Base-by-base conservation (phyloP, 1,284 basidiomycete species). In the Thecaphora thlaspeos region DNA sequence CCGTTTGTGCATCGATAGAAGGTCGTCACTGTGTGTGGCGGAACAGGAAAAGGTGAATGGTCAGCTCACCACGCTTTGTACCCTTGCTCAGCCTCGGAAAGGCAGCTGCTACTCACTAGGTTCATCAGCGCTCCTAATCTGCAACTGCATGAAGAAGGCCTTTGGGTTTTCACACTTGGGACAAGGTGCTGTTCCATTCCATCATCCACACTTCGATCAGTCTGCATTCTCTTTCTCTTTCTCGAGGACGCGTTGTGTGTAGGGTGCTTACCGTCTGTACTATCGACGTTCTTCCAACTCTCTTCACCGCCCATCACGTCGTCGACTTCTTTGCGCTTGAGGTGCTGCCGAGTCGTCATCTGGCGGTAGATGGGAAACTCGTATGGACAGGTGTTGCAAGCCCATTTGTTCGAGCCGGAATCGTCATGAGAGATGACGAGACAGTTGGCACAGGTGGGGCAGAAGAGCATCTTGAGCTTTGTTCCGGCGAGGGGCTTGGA, bases 141-240 rank as follows among this genome's bases (percentile, higher is more conserved):
- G 94, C 18, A 97, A 81, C 80, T 96, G 92, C 79, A 93, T 91
- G 80, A 90, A 98, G 80, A 94, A 97, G 8, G 94, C 91, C 51
- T 87, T 82, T 37, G 85, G 84, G 72, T 89, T 83, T 73, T 95
- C 92, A 79, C 94, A 98, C 75, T 92, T 93, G 15, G 88, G 87
- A 78, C 93, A 98, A 18, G 64, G 59, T 2, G 62, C 71, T 73
- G 46, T 14, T 15, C 10, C 32, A 34, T 30, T 30, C 8, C 28
- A 30, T 8, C 28, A 30, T 14, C 7, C 28, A 21, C 40, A 37
- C 8, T 15, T 22, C n/a, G 12, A 21, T 52, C 50, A 52, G 41
- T 28, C 5, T 2, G 37, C 22, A 18, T 34, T 11, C 21, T 23
- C n/a, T 15, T 18, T 30, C n/a, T 11, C 3, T 10, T 14, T 11